Evolutionary conservation across 192 early-diverging fungal genomes (phyloP).

Genomic region (Haplosporangium gracile): DNA sequence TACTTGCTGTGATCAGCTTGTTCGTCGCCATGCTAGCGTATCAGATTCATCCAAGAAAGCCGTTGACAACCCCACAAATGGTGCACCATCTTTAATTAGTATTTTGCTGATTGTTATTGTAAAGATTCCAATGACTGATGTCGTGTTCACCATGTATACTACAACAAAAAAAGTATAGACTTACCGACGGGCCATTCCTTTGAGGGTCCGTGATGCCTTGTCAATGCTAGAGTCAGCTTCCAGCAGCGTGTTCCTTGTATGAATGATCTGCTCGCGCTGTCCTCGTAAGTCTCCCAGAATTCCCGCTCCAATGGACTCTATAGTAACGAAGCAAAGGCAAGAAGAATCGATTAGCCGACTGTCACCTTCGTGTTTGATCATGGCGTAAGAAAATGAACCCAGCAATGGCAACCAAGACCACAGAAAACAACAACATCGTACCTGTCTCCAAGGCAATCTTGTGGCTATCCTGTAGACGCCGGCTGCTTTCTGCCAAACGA

Average conservation of each 20-base stretch:
- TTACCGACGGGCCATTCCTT: constrained; percentile 84
- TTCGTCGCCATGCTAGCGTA: constrained; percentile 84
- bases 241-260: constrained; percentile 85
- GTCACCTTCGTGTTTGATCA: background rate
- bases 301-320: constrained; percentile 85
- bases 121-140: no score
- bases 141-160: no score
- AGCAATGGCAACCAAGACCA: background rate
- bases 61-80: background rate
- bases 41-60: background rate
- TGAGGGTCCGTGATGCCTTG: constrained; percentile 73
- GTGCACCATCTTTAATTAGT: background rate
- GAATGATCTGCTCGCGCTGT: constrained; percentile 92
- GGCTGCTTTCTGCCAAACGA: constrained; percentile 80
- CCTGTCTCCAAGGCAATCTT: constrained; percentile 92
- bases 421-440: constrained; percentile 11
- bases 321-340: background rate
- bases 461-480: constrained; percentile 88
- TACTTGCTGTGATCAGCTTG: constrained; percentile 88
- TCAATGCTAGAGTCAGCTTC: constrained; percentile 83
- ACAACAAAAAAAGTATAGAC: background rate
- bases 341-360: background rate
- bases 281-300: constrained; percentile 86
- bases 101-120: background rate
- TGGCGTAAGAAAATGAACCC: background rate